phyloP scores from a whole-genome alignment of 2,329 filamentous ascomycete genomes.

The Xylaria multiplex region DNA sequence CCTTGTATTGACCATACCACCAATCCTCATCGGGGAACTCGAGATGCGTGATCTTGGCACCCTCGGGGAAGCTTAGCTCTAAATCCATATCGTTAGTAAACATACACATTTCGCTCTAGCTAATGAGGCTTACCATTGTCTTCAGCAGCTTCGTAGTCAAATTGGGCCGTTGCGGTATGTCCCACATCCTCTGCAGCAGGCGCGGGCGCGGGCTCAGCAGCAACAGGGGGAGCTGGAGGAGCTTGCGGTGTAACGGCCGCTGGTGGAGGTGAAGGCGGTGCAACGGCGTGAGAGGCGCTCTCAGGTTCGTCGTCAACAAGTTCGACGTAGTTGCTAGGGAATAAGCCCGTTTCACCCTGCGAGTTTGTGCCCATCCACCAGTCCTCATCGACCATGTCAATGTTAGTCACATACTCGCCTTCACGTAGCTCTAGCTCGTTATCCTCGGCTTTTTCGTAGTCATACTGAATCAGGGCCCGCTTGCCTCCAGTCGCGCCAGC shows the following conservation, averaged over 20 bases:
- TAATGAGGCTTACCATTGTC: slow-evolving; percentile 74
- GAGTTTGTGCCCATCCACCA: slow-evolving; percentile 98
- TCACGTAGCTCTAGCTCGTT: slow-evolving; percentile 94
- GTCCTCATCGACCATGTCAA: slow-evolving; percentile 97
- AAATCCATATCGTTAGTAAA: slow-evolving; percentile 55
- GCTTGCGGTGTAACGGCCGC: slow-evolving; percentile 50
- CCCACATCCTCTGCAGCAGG: slow-evolving; percentile 55
- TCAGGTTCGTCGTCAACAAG: slow-evolving; percentile 70
- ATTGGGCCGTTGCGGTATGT: slow-evolving; percentile 83
- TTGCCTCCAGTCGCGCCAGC: slow-evolving; percentile 64
- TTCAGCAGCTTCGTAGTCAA: slow-evolving; percentile 97
- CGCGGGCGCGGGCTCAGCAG: slow-evolving; percentile 50
- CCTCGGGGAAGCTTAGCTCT: slow-evolving; percentile 86
- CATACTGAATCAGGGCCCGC: slow-evolving; percentile 85
- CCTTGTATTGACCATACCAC: slow-evolving; percentile 92
- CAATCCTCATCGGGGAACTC: slow-evolving; percentile 99
- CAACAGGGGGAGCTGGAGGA: slow-evolving; percentile 54
- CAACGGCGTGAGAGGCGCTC: slow-evolving; percentile 46
- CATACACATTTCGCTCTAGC: not conserved
- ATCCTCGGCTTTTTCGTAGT: slow-evolving; percentile 97
- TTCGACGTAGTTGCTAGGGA: slow-evolving; percentile 98
- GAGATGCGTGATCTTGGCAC: slow-evolving; percentile 81
- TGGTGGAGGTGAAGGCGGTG: slow-evolving; percentile 52
- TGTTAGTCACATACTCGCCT: slow-evolving; percentile 87
- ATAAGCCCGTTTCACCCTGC: slow-evolving; percentile 85